Evolutionary conservation across 257 asterid species (phyloP), one percentile per base, ranked within the genome.

Genomic region (Scutellaria galericulata): DNA sequence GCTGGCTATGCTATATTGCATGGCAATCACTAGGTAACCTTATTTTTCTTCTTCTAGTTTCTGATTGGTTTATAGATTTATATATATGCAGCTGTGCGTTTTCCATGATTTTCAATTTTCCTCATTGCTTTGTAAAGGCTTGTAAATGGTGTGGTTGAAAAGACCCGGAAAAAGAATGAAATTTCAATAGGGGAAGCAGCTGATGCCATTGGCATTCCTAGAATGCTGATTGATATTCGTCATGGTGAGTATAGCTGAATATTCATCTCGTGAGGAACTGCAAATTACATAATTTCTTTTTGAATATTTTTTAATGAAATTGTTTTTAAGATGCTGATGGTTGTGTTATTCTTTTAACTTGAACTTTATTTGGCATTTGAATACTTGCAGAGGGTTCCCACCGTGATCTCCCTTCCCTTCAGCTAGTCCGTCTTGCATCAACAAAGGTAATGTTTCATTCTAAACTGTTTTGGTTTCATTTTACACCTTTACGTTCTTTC

Each of bases 401-500:
- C 72, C 98, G 97, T 27, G 97, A 85, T 80, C 96, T 91, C 35
- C 96, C 97, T 71, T 89, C 98, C 45, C 89, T 91, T 80, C 91
- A 75, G 61, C 81, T 91, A 68, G 88, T 84, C 54, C 98, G 96
- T 68, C 78, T 84, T 70, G 97, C 96, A 79, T 91, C 98, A 15
- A 61, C 76, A 52, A 86, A 87, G 96, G 98, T 93, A 81, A 70
- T 39, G 14, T 65, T 66, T 42, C 55, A 12, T 46, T 71, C 70
- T 54, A 53, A 50, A 20, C 57, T 9, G 11, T 44, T 27, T n/a
- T 39, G 14, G 12, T 56, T 69, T 70, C 45, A 64, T 62, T 75
- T 11, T 20, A 24, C 14, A 39, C 54, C 56, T 52, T 7, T 50
- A 22, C 20, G 46, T 57, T 68, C n/a, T 57, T 13, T 62, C 20